Evolutionary conservation across 371 early-diverging fungal species (phyloP), one percentile per base, ranked within the genome.

Genomic region (Basidiobolus meristosporus): DNA sequence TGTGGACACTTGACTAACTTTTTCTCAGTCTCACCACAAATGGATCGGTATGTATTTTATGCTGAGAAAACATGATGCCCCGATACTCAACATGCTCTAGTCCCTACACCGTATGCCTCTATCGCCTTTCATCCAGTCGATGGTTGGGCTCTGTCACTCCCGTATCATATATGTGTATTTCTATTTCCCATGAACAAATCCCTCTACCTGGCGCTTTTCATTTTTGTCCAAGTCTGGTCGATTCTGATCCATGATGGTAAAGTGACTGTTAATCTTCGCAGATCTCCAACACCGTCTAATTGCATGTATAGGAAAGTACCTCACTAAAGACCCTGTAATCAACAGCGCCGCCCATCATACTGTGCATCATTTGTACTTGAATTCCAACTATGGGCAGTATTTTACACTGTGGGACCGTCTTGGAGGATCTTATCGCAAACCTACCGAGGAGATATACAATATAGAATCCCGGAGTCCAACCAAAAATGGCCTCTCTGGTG

Each of bases 341-440:
- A 90, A 91, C 51, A 77, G 84, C 10, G 81, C 88, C 12, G 92
- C 93, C 11, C 91, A 96, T 51, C 96, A 96, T 56, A 76, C 88
- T 14, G 73, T 96, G 23, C 96, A 96, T 48, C 96, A 96, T 47
- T 57, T 88, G 38, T 88, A 96, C 59, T 96, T 96, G 58, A 91
- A 92, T 68, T 92, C 85, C 68, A 96, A 96, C 66, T 95, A 87
- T 50, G 93, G 96, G 2, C 96, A 96, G 59, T 95, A 90, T 58
- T 86, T 87, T 32, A 91, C 91, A 1, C 54, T 85, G 32, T 83
- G 82, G 76, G 86, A 85, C 51, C 69, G 71, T 34, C 14, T 81
- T 26, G 80, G 80, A 44, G 64, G 64, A 15, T 70, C 82, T 30
- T 75, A 81, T 42, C 70, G 80, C 41, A 63, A 64, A 38, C 84